phyloP scores from a whole-genome alignment of 805 yeast species.

The Millerozyma acaciae region DNA sequence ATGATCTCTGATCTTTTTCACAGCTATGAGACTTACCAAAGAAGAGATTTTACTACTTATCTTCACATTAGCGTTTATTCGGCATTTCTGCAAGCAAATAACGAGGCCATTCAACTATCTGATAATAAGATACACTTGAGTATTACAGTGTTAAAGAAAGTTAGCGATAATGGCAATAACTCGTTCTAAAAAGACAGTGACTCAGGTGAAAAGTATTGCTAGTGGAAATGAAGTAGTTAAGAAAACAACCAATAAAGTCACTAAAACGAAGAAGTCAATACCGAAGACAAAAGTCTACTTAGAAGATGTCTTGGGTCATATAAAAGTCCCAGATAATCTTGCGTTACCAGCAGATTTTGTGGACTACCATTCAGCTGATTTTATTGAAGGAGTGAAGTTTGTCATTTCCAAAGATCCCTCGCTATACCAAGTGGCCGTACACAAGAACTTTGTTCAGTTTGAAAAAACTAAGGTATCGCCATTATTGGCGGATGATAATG shows the following conservation, averaged over 20 bases:
- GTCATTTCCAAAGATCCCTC: conserved; percentile 29
- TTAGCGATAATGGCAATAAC: conserved; percentile 5
- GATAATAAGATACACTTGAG: no score
- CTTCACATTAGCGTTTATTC: no score
- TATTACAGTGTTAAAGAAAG: no score
- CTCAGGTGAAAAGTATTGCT: background rate
- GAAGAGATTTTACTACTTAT: no score
- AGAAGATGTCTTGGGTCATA: conserved; percentile 15
- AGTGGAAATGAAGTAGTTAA: background rate
- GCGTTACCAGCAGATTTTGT: conserved; percentile 27
- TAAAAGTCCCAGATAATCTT: conserved; percentile 12
- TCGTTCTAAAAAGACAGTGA: conserved; percentile 1
- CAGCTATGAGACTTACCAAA: no score
- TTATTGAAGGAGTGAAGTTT: conserved; percentile 28
- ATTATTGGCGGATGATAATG: conserved; percentile 3
- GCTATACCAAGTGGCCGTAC: conserved; percentile 30
- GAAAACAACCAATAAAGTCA: background rate
- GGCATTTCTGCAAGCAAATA: no score
- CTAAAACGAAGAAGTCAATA: background rate
- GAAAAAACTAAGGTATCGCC: conserved; percentile 4
- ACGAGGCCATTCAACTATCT: no score
- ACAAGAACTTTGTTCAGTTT: conserved; percentile 21
- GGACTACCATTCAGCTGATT: conserved; percentile 28
- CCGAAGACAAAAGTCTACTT: conserved; percentile 5
- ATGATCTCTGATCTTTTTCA: no score